Evolutionary conservation across 2,329 filamentous ascomycete species (phyloP).

Genomic region (Epichloe elymi): DNA sequence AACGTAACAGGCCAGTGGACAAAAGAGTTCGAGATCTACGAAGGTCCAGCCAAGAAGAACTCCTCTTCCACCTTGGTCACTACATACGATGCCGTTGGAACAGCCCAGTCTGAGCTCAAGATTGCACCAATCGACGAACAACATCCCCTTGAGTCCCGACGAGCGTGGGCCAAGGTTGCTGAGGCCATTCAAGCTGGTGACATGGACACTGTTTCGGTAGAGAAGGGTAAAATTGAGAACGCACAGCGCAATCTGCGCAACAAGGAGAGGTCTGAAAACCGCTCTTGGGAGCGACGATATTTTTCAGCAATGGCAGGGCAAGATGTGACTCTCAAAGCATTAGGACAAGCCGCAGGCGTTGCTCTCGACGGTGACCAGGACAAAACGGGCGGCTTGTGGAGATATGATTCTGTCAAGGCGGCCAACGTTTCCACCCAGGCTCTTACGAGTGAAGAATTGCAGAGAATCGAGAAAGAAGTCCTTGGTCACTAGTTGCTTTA

Average conservation of each 20-base stretch:
- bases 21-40: slow-evolving; percentile 64
- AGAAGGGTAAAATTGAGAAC: slow-evolving; percentile 86
- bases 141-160: slow-evolving; percentile 74
- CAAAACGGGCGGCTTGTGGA: slow-evolving; percentile 48
- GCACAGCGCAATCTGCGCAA: slow-evolving; percentile 64
- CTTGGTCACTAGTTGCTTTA: slow-evolving; percentile 21
- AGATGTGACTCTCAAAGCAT: slow-evolving; percentile 30
- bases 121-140: slow-evolving; percentile 65
- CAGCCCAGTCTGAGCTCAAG: slow-evolving; percentile 51
- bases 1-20: slow-evolving; percentile 87
- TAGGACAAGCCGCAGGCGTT: slow-evolving; percentile 35
- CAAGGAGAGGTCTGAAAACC: slow-evolving; percentile 60
- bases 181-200: slow-evolving; percentile 68
- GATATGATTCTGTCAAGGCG: slow-evolving; percentile 39
- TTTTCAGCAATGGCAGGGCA: slow-evolving; percentile 45
- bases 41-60: slow-evolving; percentile 43
- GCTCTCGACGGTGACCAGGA: slow-evolving; percentile 39
- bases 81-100: slow-evolving; percentile 44
- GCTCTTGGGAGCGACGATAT: slow-evolving; percentile 72
- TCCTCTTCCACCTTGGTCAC: slow-evolving; percentile 37
- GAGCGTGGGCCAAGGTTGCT: slow-evolving; percentile 80
- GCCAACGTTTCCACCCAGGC: slow-evolving; percentile 22
- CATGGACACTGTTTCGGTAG: slow-evolving; percentile 63
- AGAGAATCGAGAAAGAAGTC: slow-evolving; percentile 31
- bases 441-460: slow-evolving; percentile 26